Base-by-base conservation (phyloP, 768 basidiomycete genomes). In the Mycena vitilis region DNA sequence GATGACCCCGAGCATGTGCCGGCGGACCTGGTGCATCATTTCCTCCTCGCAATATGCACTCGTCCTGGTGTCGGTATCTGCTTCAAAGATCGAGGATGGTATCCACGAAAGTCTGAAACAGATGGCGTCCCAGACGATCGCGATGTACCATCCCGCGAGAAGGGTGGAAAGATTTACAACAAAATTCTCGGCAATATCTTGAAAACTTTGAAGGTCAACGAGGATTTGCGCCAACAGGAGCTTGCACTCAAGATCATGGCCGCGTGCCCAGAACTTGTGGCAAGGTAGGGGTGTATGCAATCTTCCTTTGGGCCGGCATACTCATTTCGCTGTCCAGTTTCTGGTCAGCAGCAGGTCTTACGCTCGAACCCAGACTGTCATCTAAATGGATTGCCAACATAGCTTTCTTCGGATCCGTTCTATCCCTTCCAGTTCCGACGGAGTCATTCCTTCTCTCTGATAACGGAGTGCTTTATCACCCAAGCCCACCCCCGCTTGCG, bases 381-480 rank as follows among this genome's bases (percentile, higher is more conserved):
- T 93, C 93, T 0, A 92, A 91, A 75, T 99, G 97, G 96, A 90
- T 98, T 38, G 88, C 92, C 0, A 97, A 95, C 65, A 90, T 98
- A 71, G 84, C 94, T 6, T 92, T 96, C 75, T 88, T 94, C 47
- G 94, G 91, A 3, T 84, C 85, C 10, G 86, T 98, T 60, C 84
- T 98, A 58, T 91, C 93, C 0, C 85, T 95, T 0, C 89, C 93
- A 0, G 80, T 95, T 2, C 95, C 96, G 0, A 71, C 81, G 0
- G 72, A 81, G 0, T 87, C 87, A 0, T 95, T 96, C 75, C 80
- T 88, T 76, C 79, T 88, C 66, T 82, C 92, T 18, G 80, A 84
- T 7, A 78, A 76, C 47, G 71, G 75, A 34, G 76, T 80, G 16
- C 80, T 89, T 2, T 91, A 90, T 73, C 86, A 91, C 11, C 89